A percentile compares a stretch with the other conserved stretches of the same genome.
These are phyloP conservation scores for Apiospora pterosperma DNA, from an alignment of 2,329 filamentous ascomycete genomes.

Conservation along the genomic window DNA sequence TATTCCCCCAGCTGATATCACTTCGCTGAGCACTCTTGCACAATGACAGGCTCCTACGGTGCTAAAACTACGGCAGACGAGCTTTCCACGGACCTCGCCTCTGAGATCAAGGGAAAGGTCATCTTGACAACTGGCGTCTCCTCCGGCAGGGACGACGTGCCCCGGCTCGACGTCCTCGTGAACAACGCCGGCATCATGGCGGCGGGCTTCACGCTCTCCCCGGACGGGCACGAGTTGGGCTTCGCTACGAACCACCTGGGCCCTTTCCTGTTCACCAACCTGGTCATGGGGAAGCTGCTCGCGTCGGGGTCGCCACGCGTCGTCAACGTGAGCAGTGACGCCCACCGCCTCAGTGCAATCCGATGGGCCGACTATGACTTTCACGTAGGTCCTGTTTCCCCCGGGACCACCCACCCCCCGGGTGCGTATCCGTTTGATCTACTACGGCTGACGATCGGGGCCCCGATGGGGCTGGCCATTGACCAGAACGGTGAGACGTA, in stretches of 20 bases:
- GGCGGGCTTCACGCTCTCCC: conserved; percentile 19
- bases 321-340: conserved; percentile 40
- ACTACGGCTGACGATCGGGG: too few relatives aligned
- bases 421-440: not conserved
- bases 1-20: too few relatives aligned
- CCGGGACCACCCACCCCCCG: too few relatives aligned
- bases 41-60: too few relatives aligned
- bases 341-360: conserved; percentile 36
- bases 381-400: conserved; percentile 28
- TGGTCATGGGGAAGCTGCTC: conserved; percentile 27
- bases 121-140: conserved; percentile 40
- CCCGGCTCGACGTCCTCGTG: conserved; percentile 23
- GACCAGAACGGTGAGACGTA: conserved; percentile 18
- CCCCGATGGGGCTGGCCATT: too few relatives aligned
- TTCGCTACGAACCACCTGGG: conserved; percentile 34
- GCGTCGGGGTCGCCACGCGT: conserved; percentile 27
- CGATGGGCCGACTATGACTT: conserved; percentile 41
- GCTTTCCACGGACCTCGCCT: conserved; percentile 24
- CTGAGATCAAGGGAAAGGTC: conserved; percentile 31
- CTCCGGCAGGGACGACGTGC: conserved; percentile 25
- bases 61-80: conserved; percentile 19
- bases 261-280: conserved; percentile 35
- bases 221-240: conserved; percentile 35
- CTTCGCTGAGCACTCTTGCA: too few relatives aligned
- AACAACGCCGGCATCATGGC: too few relatives aligned